These are phyloP conservation scores for Erysimum cheiranthoides DNA, from an alignment of 345 rosid genomes.

Conservation along the genomic window DNA sequence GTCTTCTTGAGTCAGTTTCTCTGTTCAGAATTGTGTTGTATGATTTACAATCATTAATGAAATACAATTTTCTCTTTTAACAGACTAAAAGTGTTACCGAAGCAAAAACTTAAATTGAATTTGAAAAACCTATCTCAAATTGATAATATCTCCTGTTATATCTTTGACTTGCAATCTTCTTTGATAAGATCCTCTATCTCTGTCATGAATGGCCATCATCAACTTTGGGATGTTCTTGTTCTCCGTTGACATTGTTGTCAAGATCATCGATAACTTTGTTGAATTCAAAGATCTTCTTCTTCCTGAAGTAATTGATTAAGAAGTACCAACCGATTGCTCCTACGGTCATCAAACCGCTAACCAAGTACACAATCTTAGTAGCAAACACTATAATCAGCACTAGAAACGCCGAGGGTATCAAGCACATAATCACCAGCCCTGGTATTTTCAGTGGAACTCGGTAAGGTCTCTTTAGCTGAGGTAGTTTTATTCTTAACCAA, in stretches of 20 bases:
- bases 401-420: slow-evolving; percentile 66
- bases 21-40: slow-evolving; percentile 28
- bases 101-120: slow-evolving; percentile 8
- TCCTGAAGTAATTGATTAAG: slow-evolving; percentile 55
- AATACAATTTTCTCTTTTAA: slow-evolving; percentile 1
- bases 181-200: slow-evolving; percentile 6
- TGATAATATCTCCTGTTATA: not conserved
- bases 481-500: slow-evolving; percentile 67
- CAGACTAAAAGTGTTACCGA: not conserved
- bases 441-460: slow-evolving; percentile 62
- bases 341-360: slow-evolving; percentile 62
- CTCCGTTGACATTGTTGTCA: slow-evolving; percentile 38
- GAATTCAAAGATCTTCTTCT: slow-evolving; percentile 54
- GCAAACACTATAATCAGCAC: slow-evolving; percentile 60
- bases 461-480: slow-evolving; percentile 61
- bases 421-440: slow-evolving; percentile 59
- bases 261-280: slow-evolving; percentile 40
- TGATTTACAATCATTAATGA: slow-evolving; percentile 5
- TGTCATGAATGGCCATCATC: slow-evolving; percentile 28
- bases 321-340: slow-evolving; percentile 74
- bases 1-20: slow-evolving; percentile 8
- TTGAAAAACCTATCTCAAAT: not conserved
- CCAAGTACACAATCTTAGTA: slow-evolving; percentile 62
- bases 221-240: slow-evolving; percentile 22
- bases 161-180: not conserved